Evolutionary conservation across 1,139 yeast species (phyloP), one percentile per base, ranked within the genome.

Genomic region (Scheffersomyces titani): DNA sequence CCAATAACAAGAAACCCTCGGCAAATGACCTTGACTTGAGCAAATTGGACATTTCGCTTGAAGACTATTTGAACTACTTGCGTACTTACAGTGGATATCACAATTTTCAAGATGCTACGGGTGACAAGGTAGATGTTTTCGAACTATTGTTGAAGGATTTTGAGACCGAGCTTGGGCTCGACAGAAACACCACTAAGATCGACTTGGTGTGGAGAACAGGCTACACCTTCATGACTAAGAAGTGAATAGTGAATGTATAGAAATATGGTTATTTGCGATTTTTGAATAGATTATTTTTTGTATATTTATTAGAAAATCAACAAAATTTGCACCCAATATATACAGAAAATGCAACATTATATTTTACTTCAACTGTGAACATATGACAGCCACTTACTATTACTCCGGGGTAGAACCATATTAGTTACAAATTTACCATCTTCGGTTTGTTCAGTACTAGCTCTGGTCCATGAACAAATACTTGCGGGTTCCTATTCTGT

Each of bases 161-260:
- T 48, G 70, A 73, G 54, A 50, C 58, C 2, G 70, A 65, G 51
- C 62, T 74, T 44, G 77, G 77, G 18, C 70, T 77, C 76, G 71
- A 71, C 57, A 59, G 71, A 50, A 58, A 69, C 5, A 57, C 65
- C 16, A 77, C 81, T 7, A 64, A 55, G 21, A 59, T 79, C 51
- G 76, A 73, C 55, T 61, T 76, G 52, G 76, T 71, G 7, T 80
- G 78, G 77, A 75, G 72, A 54, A 71, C 81, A 2, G 82, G 82
- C 3, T 78, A 77, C 60, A 74, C 77, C 0, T 74, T 78, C 52
- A 55, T 75, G 55, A 72, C 66, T 51, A 74, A 67, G 59, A 64
- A 60, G 55, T 63, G 55, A 52, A 9, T 9, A 2, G 9, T 24
- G 5, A 2, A 24, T 6, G 22, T 5, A 22, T 45, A n/a, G 24